Base-by-base conservation (phyloP, 805 yeast genomes). In the Ogataea thermomethanolica region DNA sequence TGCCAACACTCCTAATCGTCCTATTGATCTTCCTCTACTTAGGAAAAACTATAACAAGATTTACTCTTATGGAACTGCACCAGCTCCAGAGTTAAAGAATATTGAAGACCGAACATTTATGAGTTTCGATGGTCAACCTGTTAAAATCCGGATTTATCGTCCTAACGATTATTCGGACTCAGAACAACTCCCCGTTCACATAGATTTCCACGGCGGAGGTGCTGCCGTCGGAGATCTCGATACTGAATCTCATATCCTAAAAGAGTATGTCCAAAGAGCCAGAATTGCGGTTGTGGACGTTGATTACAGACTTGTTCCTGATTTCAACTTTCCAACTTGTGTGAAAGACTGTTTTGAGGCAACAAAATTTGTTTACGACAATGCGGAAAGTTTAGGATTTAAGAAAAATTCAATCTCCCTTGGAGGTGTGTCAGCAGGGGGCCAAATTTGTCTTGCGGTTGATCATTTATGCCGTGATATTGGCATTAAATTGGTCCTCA, bases 161-260 rank as follows among this genome's bases (percentile, higher is more conserved):
- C 64, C 64, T 9, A 42, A 51, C 36, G 55, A 39, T 21, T 30
- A 38, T n/a, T 40, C 35, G 7, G 46, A 34, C n/a, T 43, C 43
- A 15, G 56, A 47, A 5, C 36, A 40, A 8, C 37, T 58, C 13
- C 65, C 64, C 4, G 63, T 57, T 11, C 62, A 59, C 37, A 43
- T 59, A n/a, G 59, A 59, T 37, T 59, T 52, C 48, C 65, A 61
- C 33, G 64, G 65, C 15, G 65, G 65, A 14, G 65, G 64, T 11
- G 58, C 61, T 38, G 64, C 58, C 9, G 45, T 59, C 24, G 65
- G 65, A 10, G 62, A 55, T 33, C 45, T 59, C 20, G 58, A 58
- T 23, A 56, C 64, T 1, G 65, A 61, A 29, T 42, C 53, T 9
- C 62, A 59, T 28, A 43, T 58, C 7, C 37, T 59, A 33, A 53